A percentile compares a stretch with the other conserved stretches of the same genome.
Conservation (phyloP, 805 yeast species). For the Sugiyamaella lignohabitans region DNA sequence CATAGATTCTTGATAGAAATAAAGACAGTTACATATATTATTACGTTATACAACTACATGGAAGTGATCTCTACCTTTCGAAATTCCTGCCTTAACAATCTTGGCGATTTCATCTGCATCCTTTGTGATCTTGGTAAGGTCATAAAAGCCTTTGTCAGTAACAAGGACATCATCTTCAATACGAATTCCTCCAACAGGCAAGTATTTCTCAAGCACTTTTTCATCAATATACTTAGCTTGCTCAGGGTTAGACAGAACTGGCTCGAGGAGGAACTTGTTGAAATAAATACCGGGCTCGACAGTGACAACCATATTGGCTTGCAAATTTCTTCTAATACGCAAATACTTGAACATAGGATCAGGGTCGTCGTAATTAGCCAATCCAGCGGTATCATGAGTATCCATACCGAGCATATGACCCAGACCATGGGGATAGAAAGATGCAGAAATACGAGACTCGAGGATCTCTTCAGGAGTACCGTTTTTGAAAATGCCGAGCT, state of each 20-base stretch:
- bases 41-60: constrained; percentile 49
- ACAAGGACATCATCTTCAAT: constrained; percentile 89
- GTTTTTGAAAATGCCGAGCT: constrained; percentile 66
- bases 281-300: constrained; percentile 95
- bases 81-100: constrained; percentile 63
- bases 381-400: constrained; percentile 93
- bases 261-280: constrained; percentile 71
- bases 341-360: constrained; percentile 70
- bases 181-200: constrained; percentile 94
- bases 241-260: constrained; percentile 40
- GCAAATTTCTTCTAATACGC: constrained; percentile 68
- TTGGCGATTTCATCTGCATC: constrained; percentile 75
- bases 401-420: constrained; percentile 94
- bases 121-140: constrained; percentile 73
- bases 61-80: constrained; percentile 56
- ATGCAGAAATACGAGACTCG: constrained; percentile 61
- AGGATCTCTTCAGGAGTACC: constrained; percentile 59
- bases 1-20: no score
- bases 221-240: constrained; percentile 54
- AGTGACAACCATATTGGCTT: constrained; percentile 78
- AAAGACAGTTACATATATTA: no score
- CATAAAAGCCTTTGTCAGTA: constrained; percentile 70
- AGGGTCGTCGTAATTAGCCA: constrained; percentile 76
- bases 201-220: constrained; percentile 65
- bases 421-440: constrained; percentile 91